These are phyloP conservation scores for Diaporthe longicolla DNA, from an alignment of 2,329 filamentous ascomycete species.

Conservation along the genomic window DNA sequence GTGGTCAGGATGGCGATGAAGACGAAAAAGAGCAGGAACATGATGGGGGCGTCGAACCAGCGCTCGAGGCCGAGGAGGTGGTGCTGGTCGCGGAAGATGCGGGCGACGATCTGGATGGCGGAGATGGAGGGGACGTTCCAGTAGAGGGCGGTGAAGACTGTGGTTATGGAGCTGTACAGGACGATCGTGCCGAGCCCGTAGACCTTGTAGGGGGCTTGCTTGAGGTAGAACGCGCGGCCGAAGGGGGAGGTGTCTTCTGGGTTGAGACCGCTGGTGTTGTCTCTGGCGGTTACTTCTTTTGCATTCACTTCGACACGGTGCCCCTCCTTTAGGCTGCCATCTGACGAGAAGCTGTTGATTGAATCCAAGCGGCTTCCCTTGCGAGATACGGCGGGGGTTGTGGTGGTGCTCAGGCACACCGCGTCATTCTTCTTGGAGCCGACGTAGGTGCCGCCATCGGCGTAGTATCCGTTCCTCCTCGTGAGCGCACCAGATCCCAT, in stretches of 20 bases:
- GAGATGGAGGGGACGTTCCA: slow-evolving; percentile 66
- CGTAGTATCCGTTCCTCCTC: slow-evolving; percentile 59
- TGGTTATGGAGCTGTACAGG: slow-evolving; percentile 62
- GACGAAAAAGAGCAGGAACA: slow-evolving; percentile 58
- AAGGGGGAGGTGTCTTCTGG: slow-evolving; percentile 59
- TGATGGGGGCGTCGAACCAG: slow-evolving; percentile 52
- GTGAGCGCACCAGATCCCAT: slow-evolving; percentile 69
- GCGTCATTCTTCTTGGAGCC: slow-evolving; percentile 67
- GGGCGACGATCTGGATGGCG: slow-evolving; percentile 61
- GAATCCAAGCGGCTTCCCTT: slow-evolving; percentile 38
- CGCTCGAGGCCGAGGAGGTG: slow-evolving; percentile 46
- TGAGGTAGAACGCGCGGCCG: slow-evolving; percentile 68
- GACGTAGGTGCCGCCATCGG: slow-evolving; percentile 62
- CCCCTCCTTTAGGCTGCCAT: neutral
- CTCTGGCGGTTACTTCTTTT: neutral
- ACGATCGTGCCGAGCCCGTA: slow-evolving; percentile 63
- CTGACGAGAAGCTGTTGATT: neutral
- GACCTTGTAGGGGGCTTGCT: slow-evolving; percentile 65
- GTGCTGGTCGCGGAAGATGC: slow-evolving; percentile 47
- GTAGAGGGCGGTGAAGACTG: slow-evolving; percentile 62
- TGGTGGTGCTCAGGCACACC: slow-evolving; percentile 53
- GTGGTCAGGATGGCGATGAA: slow-evolving; percentile 60
- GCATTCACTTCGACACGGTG: neutral
- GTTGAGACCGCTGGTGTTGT: slow-evolving; percentile 14
- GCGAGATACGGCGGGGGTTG: neutral